Percentiles rank a stretch among this genome's conserved stretches.
Conservation (phyloP, 2,329 filamentous ascomycete genomes). For the Fusarium guadeloupense region DNA sequence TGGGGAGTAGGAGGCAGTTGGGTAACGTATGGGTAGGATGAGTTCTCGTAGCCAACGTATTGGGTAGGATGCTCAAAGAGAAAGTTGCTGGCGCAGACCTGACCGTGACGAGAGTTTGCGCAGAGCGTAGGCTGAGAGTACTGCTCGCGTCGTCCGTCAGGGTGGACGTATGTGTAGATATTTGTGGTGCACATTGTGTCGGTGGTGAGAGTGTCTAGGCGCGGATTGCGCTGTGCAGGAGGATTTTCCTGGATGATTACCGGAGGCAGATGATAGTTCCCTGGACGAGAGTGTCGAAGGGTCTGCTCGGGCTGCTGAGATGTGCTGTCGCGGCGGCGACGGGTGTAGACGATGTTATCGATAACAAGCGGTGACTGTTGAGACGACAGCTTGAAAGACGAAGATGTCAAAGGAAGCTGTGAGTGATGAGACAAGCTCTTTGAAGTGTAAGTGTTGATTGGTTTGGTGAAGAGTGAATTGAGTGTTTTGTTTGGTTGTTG, state of each 20-base stretch:
- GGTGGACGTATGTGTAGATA: conserved; percentile 57
- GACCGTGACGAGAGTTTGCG: conserved; percentile 50
- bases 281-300: conserved; percentile 8
- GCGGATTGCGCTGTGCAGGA: conserved; percentile 33
- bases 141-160: conserved; percentile 53
- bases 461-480: conserved; percentile 25
- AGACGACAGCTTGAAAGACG: conserved; percentile 33
- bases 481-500: conserved; percentile 26
- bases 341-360: conserved; percentile 38
- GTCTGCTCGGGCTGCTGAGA: conserved; percentile 21
- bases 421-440: conserved; percentile 6
- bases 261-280: conserved; percentile 24
- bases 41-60: conserved; percentile 46
- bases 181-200: conserved; percentile 62
- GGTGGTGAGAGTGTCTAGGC: conserved; percentile 30
- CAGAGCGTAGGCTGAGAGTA: conserved; percentile 51
- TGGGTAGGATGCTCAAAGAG: conserved; percentile 54
- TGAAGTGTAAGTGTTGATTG: conserved; percentile 13
- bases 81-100: conserved; percentile 54
- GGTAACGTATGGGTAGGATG: conserved; percentile 44
- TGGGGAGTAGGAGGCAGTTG: conserved; percentile 54
- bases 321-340: conserved; percentile 17
- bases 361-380: conserved; percentile 24
- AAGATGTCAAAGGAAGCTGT: conserved; percentile 12
- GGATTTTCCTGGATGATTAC: conserved; percentile 38